Conservation (phyloP, 768 basidiomycete genomes). For the Leucosporidium scottii region DNA sequence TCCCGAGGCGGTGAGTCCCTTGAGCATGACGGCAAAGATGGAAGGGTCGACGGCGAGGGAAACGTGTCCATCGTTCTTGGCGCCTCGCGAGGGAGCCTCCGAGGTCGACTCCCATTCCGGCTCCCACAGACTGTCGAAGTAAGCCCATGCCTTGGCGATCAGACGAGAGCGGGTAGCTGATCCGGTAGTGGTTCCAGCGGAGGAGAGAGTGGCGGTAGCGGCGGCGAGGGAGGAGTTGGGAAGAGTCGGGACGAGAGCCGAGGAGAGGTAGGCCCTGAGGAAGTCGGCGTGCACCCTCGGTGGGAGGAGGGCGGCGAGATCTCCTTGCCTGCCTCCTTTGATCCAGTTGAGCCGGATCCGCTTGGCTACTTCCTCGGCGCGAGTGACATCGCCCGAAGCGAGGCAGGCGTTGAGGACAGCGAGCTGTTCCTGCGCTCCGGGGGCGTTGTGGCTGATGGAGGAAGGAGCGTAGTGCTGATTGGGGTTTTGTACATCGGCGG, state of each 20-base stretch:
- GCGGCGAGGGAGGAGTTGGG: conserved; percentile 1
- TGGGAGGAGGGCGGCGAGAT: conserved; percentile 28
- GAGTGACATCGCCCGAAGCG: conserved; percentile 66
- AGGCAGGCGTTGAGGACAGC: conserved; percentile 80
- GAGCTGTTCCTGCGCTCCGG: conserved; percentile 59
- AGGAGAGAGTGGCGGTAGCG: neutral
- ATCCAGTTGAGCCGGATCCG: conserved; percentile 48
- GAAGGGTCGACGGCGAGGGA: conserved; percentile 45
- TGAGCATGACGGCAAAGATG: conserved; percentile 65
- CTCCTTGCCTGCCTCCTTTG: neutral
- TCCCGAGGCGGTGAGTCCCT: conserved; percentile 53
- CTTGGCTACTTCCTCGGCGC: conserved; percentile 68
- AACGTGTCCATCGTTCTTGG: conserved; percentile 42
- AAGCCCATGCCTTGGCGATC: conserved; percentile 39
- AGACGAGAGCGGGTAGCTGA: conserved; percentile 15
- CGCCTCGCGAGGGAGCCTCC: conserved; percentile 48
- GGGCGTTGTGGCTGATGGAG: conserved; percentile 51
- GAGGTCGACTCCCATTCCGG: conserved; percentile 64
- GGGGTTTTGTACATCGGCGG: neutral
- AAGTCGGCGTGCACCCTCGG: conserved; percentile 33
- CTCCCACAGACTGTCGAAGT: conserved; percentile 52
- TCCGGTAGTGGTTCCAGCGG: conserved; percentile 33
- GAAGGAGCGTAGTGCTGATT: neutral
- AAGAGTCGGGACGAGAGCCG: conserved; percentile 13
- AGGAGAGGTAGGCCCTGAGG: conserved; percentile 31